These are phyloP conservation scores for Pterocarpus santalinus DNA, from an alignment of 306 rosid genomes.

Conservation along the genomic window DNA sequence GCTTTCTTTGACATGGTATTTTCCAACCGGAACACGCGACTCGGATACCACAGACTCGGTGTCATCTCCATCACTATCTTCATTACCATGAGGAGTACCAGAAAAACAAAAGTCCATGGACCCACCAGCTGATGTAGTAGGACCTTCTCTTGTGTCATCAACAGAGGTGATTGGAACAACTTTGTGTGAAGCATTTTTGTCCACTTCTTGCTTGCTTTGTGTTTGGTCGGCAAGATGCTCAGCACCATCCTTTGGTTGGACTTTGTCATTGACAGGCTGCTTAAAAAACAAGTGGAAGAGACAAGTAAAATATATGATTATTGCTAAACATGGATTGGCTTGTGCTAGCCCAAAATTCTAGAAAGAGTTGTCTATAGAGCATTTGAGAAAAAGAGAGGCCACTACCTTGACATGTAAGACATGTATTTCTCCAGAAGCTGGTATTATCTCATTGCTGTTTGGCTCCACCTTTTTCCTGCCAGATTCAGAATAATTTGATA, in stretches of 20 bases:
- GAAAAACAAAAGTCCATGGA: constrained; percentile 62
- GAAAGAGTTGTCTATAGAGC: background rate
- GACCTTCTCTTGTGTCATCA: constrained; percentile 46
- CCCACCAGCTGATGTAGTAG: constrained; percentile 46
- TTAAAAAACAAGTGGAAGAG: constrained; percentile 42
- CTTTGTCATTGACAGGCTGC: constrained; percentile 61
- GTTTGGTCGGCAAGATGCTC: background rate
- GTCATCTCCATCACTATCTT: constrained; percentile 79
- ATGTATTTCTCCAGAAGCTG: constrained; percentile 55
- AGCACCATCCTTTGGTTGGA: constrained; percentile 43
- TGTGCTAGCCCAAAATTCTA: background rate
- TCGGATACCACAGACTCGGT: constrained; percentile 67
- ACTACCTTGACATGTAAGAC: constrained; percentile 54
- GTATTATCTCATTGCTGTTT: constrained; percentile 49
- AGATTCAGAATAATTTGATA: constrained; percentile 56
- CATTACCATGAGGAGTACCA: constrained; percentile 47
- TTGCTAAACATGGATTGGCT: background rate
- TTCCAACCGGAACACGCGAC: constrained; percentile 76
- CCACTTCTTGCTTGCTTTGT: constrained; percentile 41
- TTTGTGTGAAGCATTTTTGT: constrained; percentile 42
- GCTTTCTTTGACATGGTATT: constrained; percentile 84
- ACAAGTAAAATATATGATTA: constrained; percentile 24
- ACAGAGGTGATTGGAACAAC: constrained; percentile 48
- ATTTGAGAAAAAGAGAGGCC: constrained; percentile 29
- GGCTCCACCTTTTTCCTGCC: constrained; percentile 55